Percentiles rank a stretch among this genome's conserved stretches.
Evolutionary conservation across 2,329 filamentous ascomycete genomes (phyloP).

Genomic region (Paraphaeosphaeria minitans): DNA sequence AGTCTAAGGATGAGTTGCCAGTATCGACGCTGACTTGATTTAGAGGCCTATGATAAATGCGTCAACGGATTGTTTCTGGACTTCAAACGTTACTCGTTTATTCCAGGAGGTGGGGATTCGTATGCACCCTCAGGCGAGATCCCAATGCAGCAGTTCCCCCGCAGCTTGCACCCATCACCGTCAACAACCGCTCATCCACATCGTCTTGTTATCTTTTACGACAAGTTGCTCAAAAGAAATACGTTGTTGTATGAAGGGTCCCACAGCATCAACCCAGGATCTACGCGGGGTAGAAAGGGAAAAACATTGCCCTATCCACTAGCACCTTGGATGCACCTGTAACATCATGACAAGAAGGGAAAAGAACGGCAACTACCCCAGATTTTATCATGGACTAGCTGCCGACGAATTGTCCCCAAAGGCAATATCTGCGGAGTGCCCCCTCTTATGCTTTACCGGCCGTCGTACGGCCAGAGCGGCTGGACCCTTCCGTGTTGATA

Average conservation of each 20-base stretch:
- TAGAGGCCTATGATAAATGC: no score
- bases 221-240: no score
- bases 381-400: not conserved
- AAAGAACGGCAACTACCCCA: not conserved
- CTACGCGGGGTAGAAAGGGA: not conserved
- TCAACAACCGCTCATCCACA: no score
- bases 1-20: not conserved
- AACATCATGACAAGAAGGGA: not conserved
- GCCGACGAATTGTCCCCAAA: not conserved
- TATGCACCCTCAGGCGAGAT: no score
- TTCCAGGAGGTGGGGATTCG: no score
- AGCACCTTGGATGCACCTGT: not conserved
- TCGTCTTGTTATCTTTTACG: no score
- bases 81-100: not conserved
- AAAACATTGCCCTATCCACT: not conserved
- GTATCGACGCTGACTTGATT: slow-evolving; percentile 1
- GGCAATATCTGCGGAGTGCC: not conserved
- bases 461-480: not conserved
- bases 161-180: no score
- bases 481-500: not conserved
- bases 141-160: no score
- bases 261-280: no score
- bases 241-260: no score
- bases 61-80: not conserved
- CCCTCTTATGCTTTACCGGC: not conserved